These are phyloP conservation scores for Cochlearia excelsa DNA, from an alignment of 345 rosid species.

Conservation along the genomic window DNA sequence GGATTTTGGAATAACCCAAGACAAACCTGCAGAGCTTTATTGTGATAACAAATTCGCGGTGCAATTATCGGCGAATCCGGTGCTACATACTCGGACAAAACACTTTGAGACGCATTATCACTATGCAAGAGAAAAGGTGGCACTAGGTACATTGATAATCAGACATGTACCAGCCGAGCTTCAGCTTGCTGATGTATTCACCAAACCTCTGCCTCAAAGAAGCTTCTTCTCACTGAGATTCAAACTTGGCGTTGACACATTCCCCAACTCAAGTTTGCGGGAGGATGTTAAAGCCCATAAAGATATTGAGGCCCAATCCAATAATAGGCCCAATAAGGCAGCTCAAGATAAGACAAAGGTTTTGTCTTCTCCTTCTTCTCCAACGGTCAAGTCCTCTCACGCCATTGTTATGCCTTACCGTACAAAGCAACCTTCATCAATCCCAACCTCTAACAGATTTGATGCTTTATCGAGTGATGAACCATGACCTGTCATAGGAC, in stretches of 20 bases:
- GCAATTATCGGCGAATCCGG: not conserved
- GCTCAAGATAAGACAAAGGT: too few species aligned
- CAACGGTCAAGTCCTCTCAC: too few species aligned
- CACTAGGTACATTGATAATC: not conserved
- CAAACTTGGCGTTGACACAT: not conserved
- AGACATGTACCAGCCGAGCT: not conserved
- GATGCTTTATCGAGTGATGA: too few species aligned
- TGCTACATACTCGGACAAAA: not conserved
- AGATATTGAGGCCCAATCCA: too few species aligned
- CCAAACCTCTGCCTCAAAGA: not conserved
- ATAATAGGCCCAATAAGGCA: too few species aligned
- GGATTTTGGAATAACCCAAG: not conserved
- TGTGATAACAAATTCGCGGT: not conserved
- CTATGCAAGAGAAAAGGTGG: not conserved
- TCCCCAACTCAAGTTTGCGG: not conserved
- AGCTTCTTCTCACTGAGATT: not conserved
- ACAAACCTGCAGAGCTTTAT: not conserved
- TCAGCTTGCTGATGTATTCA: not conserved
- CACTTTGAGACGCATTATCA: not conserved
- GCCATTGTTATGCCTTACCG: too few species aligned
- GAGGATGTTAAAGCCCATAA: too few species aligned
- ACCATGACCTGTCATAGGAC: too few species aligned
- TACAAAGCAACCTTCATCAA: too few species aligned
- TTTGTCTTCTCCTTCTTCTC: too few species aligned
- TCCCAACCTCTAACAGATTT: too few species aligned